Conservation (phyloP, 2,329 filamentous ascomycete species). For the Apiospora saccharicola region DNA sequence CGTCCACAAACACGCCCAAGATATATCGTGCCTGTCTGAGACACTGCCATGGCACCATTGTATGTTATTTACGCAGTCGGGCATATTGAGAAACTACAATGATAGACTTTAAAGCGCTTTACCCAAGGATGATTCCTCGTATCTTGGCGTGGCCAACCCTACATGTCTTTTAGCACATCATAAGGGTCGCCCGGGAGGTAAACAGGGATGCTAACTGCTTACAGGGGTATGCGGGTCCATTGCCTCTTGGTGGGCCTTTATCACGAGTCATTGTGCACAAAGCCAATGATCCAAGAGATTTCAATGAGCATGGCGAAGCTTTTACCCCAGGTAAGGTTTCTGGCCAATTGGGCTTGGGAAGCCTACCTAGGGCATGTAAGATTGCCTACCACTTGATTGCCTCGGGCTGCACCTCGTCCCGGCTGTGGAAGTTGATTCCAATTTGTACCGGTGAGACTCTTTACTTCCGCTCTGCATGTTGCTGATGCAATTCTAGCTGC, state of each 20-base stretch:
- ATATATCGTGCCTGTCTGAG: no score
- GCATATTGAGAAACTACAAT: no score
- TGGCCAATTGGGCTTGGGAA: not conserved
- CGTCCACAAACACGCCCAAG: no score
- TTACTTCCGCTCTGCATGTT: not conserved
- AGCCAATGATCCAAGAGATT: not conserved
- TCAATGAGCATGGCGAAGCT: not conserved
- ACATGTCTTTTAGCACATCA: not conserved
- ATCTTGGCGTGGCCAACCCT: no score
- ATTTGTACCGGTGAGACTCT: not conserved
- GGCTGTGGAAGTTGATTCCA: not conserved
- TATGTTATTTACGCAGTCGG: no score
- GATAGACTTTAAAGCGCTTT: no score
- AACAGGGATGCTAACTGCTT: not conserved
- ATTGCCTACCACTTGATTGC: not conserved
- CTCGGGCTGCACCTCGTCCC: not conserved
- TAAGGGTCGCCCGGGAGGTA: not conserved
- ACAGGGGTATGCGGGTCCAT: not conserved
- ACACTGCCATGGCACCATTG: no score
- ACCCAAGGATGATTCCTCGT: no score
- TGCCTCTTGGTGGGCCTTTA: not conserved
- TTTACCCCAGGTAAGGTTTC: not conserved
- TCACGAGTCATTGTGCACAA: not conserved
- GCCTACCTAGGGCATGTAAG: not conserved
- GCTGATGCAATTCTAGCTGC: not conserved